phyloP scores from a whole-genome alignment of 306 rosid species.

The Cyclanthera cordifolia region DNA sequence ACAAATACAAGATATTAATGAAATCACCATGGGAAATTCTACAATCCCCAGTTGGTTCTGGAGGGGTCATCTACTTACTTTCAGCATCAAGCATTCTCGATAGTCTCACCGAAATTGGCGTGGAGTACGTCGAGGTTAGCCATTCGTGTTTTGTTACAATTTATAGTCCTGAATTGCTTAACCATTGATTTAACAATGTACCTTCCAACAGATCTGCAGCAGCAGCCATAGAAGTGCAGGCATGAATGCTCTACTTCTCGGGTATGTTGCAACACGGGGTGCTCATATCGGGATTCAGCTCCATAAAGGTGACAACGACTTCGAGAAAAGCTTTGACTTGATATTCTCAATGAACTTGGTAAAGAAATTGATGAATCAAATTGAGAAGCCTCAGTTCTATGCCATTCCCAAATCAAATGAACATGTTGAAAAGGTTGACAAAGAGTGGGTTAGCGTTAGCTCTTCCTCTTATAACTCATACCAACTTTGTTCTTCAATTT shows the following conservation, averaged over 20 bases:
- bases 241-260: slow-evolving; percentile 50
- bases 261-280: slow-evolving; percentile 28
- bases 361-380: slow-evolving; percentile 44
- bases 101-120: slow-evolving; percentile 46
- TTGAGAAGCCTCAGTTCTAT: slow-evolving; percentile 42
- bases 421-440: slow-evolving; percentile 46
- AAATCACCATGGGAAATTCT: slow-evolving; percentile 93
- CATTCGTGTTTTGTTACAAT: not conserved
- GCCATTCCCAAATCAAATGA: slow-evolving; percentile 43
- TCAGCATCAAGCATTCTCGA: slow-evolving; percentile 44
- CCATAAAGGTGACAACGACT: slow-evolving; percentile 22
- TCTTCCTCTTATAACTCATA: slow-evolving; percentile 56
- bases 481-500: slow-evolving; percentile 52
- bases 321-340: slow-evolving; percentile 40
- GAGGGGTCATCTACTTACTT: slow-evolving; percentile 64
- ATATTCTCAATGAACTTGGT: slow-evolving; percentile 49
- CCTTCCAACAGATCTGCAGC: slow-evolving; percentile 51
- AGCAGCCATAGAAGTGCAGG: slow-evolving; percentile 32
- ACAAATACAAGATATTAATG: slow-evolving; percentile 59
- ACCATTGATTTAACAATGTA: slow-evolving; percentile 5
- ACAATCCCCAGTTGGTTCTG: slow-evolving; percentile 73
- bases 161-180: not conserved
- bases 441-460: slow-evolving; percentile 67
- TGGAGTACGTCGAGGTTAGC: slow-evolving; percentile 72
- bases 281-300: slow-evolving; percentile 62